These are phyloP conservation scores for Neurospora tetrasperma DNA, from an alignment of 495 filamentous ascomycete genomes.

Conservation along the genomic window DNA sequence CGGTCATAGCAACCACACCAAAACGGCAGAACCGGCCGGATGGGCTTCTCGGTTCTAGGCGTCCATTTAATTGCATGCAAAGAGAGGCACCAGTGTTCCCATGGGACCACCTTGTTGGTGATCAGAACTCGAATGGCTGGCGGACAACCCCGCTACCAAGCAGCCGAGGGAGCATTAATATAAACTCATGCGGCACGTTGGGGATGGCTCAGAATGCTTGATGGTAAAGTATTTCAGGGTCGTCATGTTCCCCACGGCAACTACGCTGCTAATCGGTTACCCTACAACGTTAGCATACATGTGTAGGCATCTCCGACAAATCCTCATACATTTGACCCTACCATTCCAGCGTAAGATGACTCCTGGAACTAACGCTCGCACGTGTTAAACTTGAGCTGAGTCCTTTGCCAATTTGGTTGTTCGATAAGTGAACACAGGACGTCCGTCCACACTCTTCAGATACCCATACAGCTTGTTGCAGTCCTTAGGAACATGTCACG, in stretches of 20 bases:
- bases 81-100: background rate
- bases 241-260: conserved; percentile 3
- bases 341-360: background rate
- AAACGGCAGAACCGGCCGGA: conserved; percentile 8
- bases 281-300: background rate
- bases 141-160: conserved; percentile 2
- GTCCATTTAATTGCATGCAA: background rate
- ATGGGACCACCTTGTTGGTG: background rate
- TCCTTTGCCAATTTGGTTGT: background rate
- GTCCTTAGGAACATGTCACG: background rate
- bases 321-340: background rate
- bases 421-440: background rate
- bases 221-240: background rate
- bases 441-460: no score
- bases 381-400: background rate
- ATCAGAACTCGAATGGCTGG: conserved; percentile 4
- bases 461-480: background rate
- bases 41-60: conserved; percentile 6
- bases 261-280: conserved; percentile 7
- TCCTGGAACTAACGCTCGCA: background rate
- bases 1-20: conserved; percentile 3
- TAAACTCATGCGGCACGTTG: background rate
- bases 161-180: background rate
- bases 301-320: background rate
- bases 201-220: background rate